These are phyloP conservation scores for Lodderomyces orthopsilosis DNA, from an alignment of 1,139 yeast species.

Conservation along the genomic window DNA sequence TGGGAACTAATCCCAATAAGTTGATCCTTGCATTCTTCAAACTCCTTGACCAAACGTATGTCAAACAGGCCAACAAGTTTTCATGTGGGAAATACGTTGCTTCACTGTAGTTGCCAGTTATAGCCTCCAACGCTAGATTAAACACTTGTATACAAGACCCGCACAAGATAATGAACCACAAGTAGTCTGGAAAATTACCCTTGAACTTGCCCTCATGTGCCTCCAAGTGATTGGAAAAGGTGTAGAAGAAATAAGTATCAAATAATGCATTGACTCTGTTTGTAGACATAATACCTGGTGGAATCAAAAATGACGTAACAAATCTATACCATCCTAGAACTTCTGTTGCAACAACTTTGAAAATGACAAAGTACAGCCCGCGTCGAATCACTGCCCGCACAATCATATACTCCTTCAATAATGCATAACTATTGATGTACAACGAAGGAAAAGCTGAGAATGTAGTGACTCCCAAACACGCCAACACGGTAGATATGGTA, in stretches of 20 bases:
- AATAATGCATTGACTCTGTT: conserved; percentile 47
- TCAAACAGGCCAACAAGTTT: conserved; percentile 50
- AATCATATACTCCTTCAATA: not conserved
- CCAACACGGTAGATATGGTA: conserved; percentile 34
- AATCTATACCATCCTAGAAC: conserved; percentile 41
- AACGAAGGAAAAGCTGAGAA: conserved; percentile 9
- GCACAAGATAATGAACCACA: conserved; percentile 51
- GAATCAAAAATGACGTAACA: conserved; percentile 49
- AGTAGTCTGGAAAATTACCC: conserved; percentile 53
- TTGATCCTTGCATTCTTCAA: conserved; percentile 50
- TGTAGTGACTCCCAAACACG: conserved; percentile 25
- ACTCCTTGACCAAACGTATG: conserved; percentile 59
- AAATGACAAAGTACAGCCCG: conserved; percentile 5
- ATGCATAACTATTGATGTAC: conserved; percentile 7
- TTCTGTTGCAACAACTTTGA: conserved; percentile 10
- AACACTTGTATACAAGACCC: conserved; percentile 43
- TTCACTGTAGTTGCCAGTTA: conserved; percentile 17
- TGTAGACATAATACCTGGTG: conserved; percentile 29
- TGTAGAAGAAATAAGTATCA: conserved; percentile 57
- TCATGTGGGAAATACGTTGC: conserved; percentile 25
- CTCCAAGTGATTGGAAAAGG: conserved; percentile 57
- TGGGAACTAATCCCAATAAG: conserved; percentile 52
- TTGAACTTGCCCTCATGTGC: conserved; percentile 46
- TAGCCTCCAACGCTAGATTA: conserved; percentile 27
- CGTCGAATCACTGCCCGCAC: not conserved